Evolutionary conservation across 2,329 filamentous ascomycete species (phyloP).

Genomic region (Nemania abortiva): DNA sequence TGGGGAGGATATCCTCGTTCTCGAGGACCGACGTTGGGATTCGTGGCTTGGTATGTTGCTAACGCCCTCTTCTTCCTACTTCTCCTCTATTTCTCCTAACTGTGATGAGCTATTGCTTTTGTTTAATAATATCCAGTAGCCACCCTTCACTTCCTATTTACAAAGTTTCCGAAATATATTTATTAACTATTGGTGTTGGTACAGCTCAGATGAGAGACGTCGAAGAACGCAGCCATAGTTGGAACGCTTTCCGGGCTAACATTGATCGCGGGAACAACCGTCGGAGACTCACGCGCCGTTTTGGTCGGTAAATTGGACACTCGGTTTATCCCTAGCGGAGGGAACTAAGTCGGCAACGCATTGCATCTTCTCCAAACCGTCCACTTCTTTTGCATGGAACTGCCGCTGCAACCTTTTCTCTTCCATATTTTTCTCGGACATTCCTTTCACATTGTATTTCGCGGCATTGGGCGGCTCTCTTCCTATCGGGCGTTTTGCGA

Average conservation of each 20-base stretch:
- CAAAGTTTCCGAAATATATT: background rate
- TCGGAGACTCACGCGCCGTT: conserved; percentile 57
- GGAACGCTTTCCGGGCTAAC: conserved; percentile 55
- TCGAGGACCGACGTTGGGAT: conserved; percentile 71
- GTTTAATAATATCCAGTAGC: background rate
- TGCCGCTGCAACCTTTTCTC: background rate
- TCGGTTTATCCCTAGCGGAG: background rate
- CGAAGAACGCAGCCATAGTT: conserved; percentile 64
- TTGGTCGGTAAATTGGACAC: conserved; percentile 48
- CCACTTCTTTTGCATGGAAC: background rate
- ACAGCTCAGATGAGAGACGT: conserved; percentile 64
- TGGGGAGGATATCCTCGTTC: conserved; percentile 65
- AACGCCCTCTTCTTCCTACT: background rate
- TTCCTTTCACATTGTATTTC: background rate
- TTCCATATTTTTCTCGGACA: background rate
- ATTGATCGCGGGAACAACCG: conserved; percentile 52
- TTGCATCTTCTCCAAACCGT: conserved; percentile 1
- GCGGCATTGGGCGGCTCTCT: conserved; percentile 25
- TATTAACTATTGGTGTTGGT: background rate
- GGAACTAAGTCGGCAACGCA: background rate
- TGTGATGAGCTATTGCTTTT: background rate
- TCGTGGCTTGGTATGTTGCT: conserved; percentile 68
- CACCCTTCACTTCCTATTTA: background rate
- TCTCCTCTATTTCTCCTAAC: background rate
- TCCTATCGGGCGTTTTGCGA: conserved; percentile 16